Evolutionary conservation across 139 green algal species (phyloP).

Genomic region (Edaphochlamys debaryana): DNA sequence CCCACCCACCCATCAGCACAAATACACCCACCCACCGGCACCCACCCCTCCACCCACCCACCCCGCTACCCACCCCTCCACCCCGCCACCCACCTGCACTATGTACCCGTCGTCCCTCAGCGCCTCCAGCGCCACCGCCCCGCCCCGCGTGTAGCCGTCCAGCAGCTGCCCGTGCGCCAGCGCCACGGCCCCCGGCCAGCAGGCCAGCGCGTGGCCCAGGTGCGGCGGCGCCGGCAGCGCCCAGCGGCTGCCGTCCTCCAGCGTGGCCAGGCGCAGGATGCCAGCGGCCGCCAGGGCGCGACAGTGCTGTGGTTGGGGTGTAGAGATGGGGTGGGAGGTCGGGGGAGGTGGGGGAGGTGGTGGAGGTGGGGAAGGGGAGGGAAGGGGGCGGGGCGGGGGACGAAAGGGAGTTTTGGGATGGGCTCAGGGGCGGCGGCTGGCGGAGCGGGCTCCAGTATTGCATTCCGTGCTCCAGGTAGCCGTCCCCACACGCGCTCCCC

Average conservation of each 20-base stretch:
- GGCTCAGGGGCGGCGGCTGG: too few relatives aligned
- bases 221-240: constrained; percentile 52
- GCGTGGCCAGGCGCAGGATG: constrained; percentile 48
- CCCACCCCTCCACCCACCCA: too few relatives aligned
- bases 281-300: constrained; percentile 47
- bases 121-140: background rate
- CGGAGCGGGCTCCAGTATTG: too few relatives aligned
- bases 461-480: too few relatives aligned
- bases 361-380: background rate
- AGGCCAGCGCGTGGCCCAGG: constrained; percentile 26
- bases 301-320: constrained; percentile 42
- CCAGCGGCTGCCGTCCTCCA: constrained; percentile 66
- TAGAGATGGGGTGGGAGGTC: too few relatives aligned
- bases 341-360: background rate
- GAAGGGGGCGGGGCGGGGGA: background rate
- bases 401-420: too few relatives aligned
- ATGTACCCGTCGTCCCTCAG: constrained; percentile 81
- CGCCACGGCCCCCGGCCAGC: background rate
- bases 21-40: too few relatives aligned
- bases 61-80: too few relatives aligned
- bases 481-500: background rate
- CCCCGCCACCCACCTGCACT: constrained; percentile 57
- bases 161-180: constrained; percentile 49
- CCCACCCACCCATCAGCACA: too few relatives aligned
- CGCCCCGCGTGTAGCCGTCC: constrained; percentile 25